Evolutionary conservation across 768 basidiomycete species (phyloP).

Genomic region (Pleurotus platypus): DNA sequence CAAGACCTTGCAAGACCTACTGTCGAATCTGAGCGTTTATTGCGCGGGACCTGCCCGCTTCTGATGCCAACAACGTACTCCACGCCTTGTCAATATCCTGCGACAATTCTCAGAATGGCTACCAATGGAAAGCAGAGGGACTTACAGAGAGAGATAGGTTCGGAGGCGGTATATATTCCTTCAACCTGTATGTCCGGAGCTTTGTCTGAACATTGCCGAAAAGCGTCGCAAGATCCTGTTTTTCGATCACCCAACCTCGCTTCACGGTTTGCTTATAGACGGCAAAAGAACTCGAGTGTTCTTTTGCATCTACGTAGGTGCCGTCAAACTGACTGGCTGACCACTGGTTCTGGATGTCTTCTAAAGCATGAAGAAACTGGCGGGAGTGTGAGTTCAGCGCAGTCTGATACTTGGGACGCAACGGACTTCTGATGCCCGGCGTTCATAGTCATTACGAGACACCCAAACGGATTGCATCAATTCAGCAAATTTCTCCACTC

Average conservation of each 20-base stretch:
- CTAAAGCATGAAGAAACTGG: conserved; percentile 65
- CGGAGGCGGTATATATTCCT: conserved; percentile 75
- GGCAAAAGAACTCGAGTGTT: conserved; percentile 66
- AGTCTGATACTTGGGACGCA: background rate
- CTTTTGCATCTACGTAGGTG: conserved; percentile 80
- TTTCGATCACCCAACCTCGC: conserved; percentile 84
- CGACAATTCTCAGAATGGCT: background rate
- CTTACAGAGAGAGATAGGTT: conserved; percentile 54
- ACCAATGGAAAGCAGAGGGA: background rate
- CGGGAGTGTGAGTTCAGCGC: background rate
- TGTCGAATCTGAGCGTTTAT: conserved; percentile 90
- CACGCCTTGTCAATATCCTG: conserved; percentile 75
- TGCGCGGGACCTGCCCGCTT: conserved; percentile 70
- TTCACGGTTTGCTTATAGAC: conserved; percentile 85
- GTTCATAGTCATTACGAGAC: conserved; percentile 88
- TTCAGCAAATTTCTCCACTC: conserved; percentile 95
- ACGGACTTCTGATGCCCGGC: conserved; percentile 51
- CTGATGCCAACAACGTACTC: conserved; percentile 67
- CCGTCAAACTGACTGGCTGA: conserved; percentile 58
- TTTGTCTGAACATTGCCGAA: conserved; percentile 95
- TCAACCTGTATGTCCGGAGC: conserved; percentile 82
- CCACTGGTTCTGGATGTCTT: conserved; percentile 71
- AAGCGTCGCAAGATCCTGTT: conserved; percentile 81
- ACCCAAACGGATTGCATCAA: conserved; percentile 92
- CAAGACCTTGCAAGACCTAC: conserved; percentile 32